A percentile compares a stretch with the other conserved stretches of the same genome.
phyloP scores from a whole-genome alignment of 345 rosid genomes.

The Rhizophora mangle region DNA sequence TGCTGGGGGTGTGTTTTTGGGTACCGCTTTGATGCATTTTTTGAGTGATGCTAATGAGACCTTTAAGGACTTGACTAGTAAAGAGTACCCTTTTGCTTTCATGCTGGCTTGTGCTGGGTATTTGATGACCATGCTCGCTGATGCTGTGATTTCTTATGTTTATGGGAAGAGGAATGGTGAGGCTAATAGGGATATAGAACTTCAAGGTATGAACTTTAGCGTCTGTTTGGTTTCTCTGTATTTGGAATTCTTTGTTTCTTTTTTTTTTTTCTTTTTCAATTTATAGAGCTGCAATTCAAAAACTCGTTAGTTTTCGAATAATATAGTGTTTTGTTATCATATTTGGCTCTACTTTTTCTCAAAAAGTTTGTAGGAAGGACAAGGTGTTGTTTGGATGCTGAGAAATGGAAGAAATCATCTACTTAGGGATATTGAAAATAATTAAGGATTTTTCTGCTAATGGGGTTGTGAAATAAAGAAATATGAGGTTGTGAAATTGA shows the following conservation, averaged over 20 bases:
- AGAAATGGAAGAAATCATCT: background rate
- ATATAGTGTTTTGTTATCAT: too few relatives aligned
- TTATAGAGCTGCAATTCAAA: too few relatives aligned
- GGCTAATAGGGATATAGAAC: slow-evolving; percentile 42
- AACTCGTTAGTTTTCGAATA: too few relatives aligned
- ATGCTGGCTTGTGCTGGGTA: slow-evolving; percentile 81
- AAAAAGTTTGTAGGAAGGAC: background rate
- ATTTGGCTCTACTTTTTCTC: background rate
- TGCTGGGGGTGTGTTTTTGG: slow-evolving; percentile 85
- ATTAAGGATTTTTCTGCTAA: too few relatives aligned
- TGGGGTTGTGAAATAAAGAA: too few relatives aligned
- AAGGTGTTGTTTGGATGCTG: background rate
- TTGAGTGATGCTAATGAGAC: slow-evolving; percentile 71
- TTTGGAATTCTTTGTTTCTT: background rate
- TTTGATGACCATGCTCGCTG: slow-evolving; percentile 72
- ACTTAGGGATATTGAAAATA: background rate
- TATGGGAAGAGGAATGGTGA: slow-evolving; percentile 29
- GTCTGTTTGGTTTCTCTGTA: background rate
- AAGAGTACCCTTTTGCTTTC: slow-evolving; percentile 75
- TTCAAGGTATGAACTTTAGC: slow-evolving; percentile 40
- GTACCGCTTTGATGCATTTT: slow-evolving; percentile 84
- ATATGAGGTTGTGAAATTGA: too few relatives aligned
- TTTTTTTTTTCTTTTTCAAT: background rate
- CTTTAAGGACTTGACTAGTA: slow-evolving; percentile 47
- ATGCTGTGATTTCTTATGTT: slow-evolving; percentile 47